Evolutionary conservation across 371 early-diverging fungal genomes (phyloP).

Genomic region (Mucor velutinosus): DNA sequence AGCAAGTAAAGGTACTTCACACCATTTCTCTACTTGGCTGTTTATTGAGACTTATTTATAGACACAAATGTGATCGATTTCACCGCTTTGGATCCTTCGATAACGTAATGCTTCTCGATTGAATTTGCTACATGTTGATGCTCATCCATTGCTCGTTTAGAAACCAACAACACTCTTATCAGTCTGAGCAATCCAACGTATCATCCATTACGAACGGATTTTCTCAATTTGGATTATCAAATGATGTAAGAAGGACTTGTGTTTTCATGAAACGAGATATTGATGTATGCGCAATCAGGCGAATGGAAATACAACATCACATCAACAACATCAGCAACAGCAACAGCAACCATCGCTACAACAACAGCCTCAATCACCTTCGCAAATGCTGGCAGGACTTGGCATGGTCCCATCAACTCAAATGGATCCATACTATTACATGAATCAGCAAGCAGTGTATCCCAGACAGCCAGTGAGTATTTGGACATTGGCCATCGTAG

Average conservation of each 20-base stretch:
- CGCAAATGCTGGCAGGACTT: slow-evolving; percentile 25
- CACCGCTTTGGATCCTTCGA: not conserved
- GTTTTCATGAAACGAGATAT: not conserved
- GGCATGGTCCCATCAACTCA: slow-evolving; percentile 26
- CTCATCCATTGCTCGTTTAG: not conserved
- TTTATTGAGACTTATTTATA: not conserved
- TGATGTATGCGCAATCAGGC: not conserved
- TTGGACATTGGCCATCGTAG: not conserved
- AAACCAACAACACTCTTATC: slow-evolving; percentile 7
- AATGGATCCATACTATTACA: slow-evolving; percentile 45
- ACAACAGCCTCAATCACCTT: slow-evolving; percentile 21
- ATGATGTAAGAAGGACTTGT: slow-evolving; percentile 20
- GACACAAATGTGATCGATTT: not conserved
- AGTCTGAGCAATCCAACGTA: slow-evolving; percentile 6
- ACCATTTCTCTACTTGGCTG: not conserved
- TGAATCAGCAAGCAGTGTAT: slow-evolving; percentile 32
- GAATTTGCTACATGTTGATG: not conserved
- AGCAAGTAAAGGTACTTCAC: not conserved
- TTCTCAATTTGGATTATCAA: slow-evolving; percentile 36
- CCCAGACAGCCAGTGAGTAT: slow-evolving; percentile 48
- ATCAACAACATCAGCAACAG: not conserved
- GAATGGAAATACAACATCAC: slow-evolving; percentile 3
- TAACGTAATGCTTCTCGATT: not conserved
- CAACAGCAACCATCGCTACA: not conserved
- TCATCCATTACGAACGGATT: slow-evolving; percentile 31